Conservation (phyloP, 495 filamentous ascomycete genomes). For the Astrocystis sublimbata region DNA sequence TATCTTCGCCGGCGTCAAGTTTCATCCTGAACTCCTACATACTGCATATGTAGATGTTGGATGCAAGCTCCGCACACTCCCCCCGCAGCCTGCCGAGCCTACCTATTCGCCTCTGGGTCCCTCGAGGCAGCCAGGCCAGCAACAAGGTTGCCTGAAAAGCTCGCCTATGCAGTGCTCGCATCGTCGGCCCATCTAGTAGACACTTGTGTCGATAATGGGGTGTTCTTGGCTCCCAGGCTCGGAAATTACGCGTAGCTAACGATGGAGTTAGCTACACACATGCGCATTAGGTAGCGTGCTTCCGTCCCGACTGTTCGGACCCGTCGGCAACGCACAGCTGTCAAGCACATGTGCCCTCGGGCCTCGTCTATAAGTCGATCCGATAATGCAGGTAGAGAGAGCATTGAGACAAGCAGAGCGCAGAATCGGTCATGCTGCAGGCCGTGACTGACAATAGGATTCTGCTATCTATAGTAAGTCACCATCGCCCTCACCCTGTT, state of each 20-base stretch:
- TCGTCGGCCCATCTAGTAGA: background rate
- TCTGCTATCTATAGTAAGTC: no score
- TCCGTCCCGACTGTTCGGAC: background rate
- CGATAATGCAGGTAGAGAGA: background rate
- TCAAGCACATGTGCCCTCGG: background rate
- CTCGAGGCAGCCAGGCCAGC: background rate
- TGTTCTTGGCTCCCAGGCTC: no score
- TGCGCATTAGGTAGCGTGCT: background rate
- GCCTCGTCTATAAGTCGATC: background rate
- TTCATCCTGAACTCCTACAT: no score
- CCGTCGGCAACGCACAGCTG: slow-evolving; percentile 2
- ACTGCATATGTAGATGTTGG: no score
- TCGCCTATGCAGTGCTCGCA: background rate
- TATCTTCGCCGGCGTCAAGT: background rate
- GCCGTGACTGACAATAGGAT: background rate
- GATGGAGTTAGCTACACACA: no score
- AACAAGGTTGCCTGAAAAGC: background rate
- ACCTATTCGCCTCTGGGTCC: no score
- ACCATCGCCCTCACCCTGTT: background rate
- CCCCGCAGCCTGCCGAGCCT: background rate
- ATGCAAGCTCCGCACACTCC: background rate
- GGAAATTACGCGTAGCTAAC: background rate
- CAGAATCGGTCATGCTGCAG: background rate
- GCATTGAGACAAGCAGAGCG: background rate
- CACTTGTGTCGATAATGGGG: slow-evolving; percentile 8